Conservation (phyloP, 2,329 filamentous ascomycete species). For the Dothideomycetes sp. region DNA sequence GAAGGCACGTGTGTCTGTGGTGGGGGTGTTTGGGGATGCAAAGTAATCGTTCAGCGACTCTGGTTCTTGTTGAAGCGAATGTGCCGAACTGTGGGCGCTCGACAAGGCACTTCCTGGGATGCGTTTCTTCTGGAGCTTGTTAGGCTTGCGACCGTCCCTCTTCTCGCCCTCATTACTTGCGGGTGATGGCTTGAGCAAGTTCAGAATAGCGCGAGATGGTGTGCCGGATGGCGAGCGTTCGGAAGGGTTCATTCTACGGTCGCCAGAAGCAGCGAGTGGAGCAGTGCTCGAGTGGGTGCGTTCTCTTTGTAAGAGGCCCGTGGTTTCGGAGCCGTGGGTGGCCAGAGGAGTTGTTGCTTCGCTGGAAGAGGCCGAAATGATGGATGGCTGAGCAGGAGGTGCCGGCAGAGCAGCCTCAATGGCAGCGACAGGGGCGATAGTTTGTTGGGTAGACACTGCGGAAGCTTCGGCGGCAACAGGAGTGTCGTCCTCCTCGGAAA, state of each 20-base stretch:
- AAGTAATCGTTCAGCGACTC: slow-evolving; percentile 23
- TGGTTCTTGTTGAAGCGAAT: slow-evolving; percentile 45
- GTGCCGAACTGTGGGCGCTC: slow-evolving; percentile 83
- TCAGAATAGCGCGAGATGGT: slow-evolving; percentile 41
- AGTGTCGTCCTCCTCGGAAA: slow-evolving; percentile 18
- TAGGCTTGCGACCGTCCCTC: slow-evolving; percentile 60
- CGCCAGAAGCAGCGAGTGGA: slow-evolving; percentile 17
- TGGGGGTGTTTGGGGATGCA: slow-evolving; percentile 23
- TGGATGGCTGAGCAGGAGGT: slow-evolving; percentile 25
- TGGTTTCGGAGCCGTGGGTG: slow-evolving; percentile 21
- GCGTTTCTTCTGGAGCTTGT: slow-evolving; percentile 87
- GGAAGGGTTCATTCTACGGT: slow-evolving; percentile 16
- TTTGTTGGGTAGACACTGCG: slow-evolving; percentile 23
- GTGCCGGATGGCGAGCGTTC: slow-evolving; percentile 23
- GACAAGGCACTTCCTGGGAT: slow-evolving; percentile 66
- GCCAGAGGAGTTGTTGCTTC: slow-evolving; percentile 28
- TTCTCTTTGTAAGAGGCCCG: slow-evolving; percentile 25
- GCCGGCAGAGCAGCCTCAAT: slow-evolving; percentile 7
- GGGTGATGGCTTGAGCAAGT: slow-evolving; percentile 62
- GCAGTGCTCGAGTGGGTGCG: slow-evolving; percentile 13
- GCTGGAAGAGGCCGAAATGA: slow-evolving; percentile 33
- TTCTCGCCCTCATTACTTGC: slow-evolving; percentile 48
- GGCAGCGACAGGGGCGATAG: slow-evolving; percentile 22
- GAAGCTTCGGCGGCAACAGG: slow-evolving; percentile 24
- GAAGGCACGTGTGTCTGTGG: slow-evolving; percentile 17